phyloP scores from a whole-genome alignment of 2,329 filamentous ascomycete genomes.

The Fusarium bulbicola region DNA sequence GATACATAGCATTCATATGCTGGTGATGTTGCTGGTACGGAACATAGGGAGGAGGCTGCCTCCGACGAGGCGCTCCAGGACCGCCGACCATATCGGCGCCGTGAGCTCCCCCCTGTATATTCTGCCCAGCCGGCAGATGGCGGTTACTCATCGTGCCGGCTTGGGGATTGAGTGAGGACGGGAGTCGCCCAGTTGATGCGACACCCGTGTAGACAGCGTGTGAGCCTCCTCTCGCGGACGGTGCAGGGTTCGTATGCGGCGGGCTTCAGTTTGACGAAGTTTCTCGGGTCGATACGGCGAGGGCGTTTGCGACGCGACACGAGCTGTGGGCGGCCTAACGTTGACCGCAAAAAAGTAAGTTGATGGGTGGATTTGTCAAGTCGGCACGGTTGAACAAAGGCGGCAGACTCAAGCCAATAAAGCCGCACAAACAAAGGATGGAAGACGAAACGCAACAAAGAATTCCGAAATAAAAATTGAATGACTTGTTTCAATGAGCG shows the following conservation, averaged over 20 bases:
- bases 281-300: constrained; percentile 13
- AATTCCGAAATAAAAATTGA: constrained; percentile 8
- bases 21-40: constrained; percentile 46
- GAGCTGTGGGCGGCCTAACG: constrained; percentile 15
- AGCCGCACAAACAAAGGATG: constrained; percentile 18
- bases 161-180: constrained; percentile 56
- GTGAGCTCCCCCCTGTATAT: constrained; percentile 59
- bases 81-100: constrained; percentile 49
- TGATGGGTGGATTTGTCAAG: constrained; percentile 18
- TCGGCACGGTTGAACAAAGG: constrained; percentile 26
- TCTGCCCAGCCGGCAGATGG: constrained; percentile 81
- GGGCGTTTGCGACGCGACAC: constrained; percentile 37
- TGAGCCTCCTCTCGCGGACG: constrained; percentile 26
- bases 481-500: constrained; percentile 18
- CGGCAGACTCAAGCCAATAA: constrained; percentile 20
- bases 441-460: constrained; percentile 2
- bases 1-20: constrained; percentile 59
- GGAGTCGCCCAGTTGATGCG: constrained; percentile 48
- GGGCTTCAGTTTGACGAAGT: constrained; percentile 37
- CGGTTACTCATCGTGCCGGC: constrained; percentile 80
- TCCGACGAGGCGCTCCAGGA: constrained; percentile 51
- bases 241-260: constrained; percentile 10
- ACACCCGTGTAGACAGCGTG: constrained; percentile 43
- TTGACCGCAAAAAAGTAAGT: constrained; percentile 30
- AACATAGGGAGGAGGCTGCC: constrained; percentile 50